A percentile compares a stretch with the other conserved stretches of the same genome.
Evolutionary conservation across 306 rosid species (phyloP).

Genomic region (Parietaria judaica): DNA sequence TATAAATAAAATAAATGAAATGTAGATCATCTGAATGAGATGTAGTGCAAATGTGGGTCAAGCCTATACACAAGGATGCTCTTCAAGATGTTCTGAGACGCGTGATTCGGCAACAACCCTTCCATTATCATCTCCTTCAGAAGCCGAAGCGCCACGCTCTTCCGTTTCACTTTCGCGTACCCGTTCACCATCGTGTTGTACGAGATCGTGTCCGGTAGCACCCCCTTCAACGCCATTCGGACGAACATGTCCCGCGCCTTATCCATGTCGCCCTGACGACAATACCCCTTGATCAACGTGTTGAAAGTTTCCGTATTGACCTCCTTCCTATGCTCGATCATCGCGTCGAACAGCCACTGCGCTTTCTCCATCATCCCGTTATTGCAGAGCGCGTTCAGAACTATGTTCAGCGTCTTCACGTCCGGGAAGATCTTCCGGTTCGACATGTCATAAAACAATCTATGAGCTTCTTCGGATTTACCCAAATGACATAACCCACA

Average conservation of each 20-base stretch:
- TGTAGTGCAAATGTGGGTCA: not conserved
- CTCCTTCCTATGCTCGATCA: slow-evolving; percentile 3
- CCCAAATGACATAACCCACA: not conserved
- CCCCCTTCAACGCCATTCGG: slow-evolving; percentile 20
- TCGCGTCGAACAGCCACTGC: not conserved
- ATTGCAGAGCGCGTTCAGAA: not conserved
- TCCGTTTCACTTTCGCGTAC: slow-evolving; percentile 18
- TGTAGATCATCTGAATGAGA: not conserved
- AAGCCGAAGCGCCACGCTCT: slow-evolving; percentile 22
- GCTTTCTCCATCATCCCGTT: slow-evolving; percentile 8
- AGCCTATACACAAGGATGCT: not conserved
- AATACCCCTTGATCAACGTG: slow-evolving; percentile 23
- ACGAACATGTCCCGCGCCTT: slow-evolving; percentile 25
- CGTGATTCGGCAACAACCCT: slow-evolving; percentile 25
- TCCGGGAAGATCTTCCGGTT: not conserved
- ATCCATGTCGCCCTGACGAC: slow-evolving; percentile 29
- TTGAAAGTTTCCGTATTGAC: not conserved
- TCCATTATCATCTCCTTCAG: slow-evolving; percentile 27
- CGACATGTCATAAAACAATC: not conserved
- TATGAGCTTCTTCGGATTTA: not conserved
- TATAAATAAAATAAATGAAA: no score
- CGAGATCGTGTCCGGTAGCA: slow-evolving; percentile 20
- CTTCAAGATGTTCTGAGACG: not conserved
- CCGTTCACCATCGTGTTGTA: slow-evolving; percentile 27
- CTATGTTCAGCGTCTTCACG: not conserved